Evolutionary conservation across 2,329 filamentous ascomycete species (phyloP), one percentile per base, ranked within the genome.

Genomic region (Pyrenochaeta sp.): DNA sequence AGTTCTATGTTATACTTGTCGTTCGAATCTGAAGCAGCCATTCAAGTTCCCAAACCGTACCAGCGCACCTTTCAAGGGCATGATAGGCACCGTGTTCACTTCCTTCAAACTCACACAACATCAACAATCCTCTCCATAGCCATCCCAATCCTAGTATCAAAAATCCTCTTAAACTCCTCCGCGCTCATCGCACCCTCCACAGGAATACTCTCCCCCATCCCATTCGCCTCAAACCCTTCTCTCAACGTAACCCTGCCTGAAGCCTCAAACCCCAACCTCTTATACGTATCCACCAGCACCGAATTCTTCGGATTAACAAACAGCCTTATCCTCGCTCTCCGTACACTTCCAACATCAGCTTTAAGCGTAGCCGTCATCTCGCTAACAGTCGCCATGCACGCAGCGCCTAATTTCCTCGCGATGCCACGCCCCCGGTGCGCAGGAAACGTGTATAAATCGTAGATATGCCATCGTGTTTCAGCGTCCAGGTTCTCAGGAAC

Each of bases 391-490:
- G 28, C 52, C 12, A 67, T 13, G 10, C 48, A 55, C 8, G 52
- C 53, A n/a, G 56, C 39, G 2, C 62, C 34, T 4, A 70, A 30
- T 6, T 46, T 50, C 19, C 43, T 62, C 2, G 58, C 67, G 3
- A 70, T 24, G 0, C 63, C 61, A 1, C 40, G 54, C 0, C 61
- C 57, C 1, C 68, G 62, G 36, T 70, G 60, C n/a, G 39, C 43
- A 8, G 50, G 54, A 0, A 48, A 44, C 0, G 59, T 68, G 42
- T 67, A 70, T 2, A 72, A 25, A 42, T 67, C 65, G 42, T 46
- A 64, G 4, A 66, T 10, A 27, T 72, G 65, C 66, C 63, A 69
- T 27, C 63, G 34, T 27, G 59, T 53, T 40, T 69, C 69, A 1
- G 30, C 28, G 2, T 54, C 39, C 3, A 62, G 58, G 22, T 61